Base-by-base conservation (phyloP, 176 grass and related monocot genomes). In the Oryza glumipatula region DNA sequence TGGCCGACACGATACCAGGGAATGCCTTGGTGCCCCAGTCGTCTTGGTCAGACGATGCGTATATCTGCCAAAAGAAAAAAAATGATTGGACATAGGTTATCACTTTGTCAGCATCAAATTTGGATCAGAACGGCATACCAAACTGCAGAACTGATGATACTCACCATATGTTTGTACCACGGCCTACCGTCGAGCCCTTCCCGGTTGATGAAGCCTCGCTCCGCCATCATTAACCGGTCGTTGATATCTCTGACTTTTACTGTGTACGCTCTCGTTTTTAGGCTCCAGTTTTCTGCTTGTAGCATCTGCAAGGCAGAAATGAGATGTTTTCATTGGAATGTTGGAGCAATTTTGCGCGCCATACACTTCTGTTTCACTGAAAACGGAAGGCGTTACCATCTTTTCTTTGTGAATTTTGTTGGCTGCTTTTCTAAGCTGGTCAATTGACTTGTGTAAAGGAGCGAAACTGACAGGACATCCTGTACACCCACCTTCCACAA, bases 81-180 rank as follows among this genome's bases (percentile, higher is more conserved):
- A 49, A 68, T 47, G 19, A 43, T 39, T 6, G 61, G 32, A 68
- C 45, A 48, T 63, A 36, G 71, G 44, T 83, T 68, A 65, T 41
- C 47, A 68, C 14, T 22, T 11, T 44, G 7, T 22, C 47, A 32
- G 17, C 19, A 70, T 77, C 17, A 22, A 49, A 45, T 35, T 80
- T 24, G 66, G 28, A 68, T 84, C 73, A 86, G 72, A 80, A 52
- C 13, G 5, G 51, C 24, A 23, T 11, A 15, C 22, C 77, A 75
- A 69, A 61, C 11, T 28, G 24, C 21, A 61, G 46, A 15, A 30
- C 14, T 60, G 21, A 26, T 79, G 61, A 66, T 32, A 80, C 85
- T 75, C 80, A 95, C 96, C 93, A 96, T 80, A 72, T 98, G 96
- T 85, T 98, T 96, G 86, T 92, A 95, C 93, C 91, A 98, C 90